Evolutionary conservation across 208 protist species (phyloP).

Genomic region (Trypanosoma boissoni): DNA sequence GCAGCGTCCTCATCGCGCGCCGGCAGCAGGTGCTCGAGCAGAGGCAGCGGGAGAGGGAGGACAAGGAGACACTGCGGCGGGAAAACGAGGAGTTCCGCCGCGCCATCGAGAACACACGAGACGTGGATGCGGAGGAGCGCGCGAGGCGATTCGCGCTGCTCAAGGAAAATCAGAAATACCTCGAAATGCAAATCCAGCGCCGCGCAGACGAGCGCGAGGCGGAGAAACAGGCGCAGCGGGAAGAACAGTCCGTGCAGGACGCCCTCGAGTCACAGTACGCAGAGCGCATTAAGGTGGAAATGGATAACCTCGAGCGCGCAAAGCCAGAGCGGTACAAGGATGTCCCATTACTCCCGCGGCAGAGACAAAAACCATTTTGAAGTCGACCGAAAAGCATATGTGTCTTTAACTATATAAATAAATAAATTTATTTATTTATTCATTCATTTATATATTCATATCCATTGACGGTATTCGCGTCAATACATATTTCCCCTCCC

Average conservation of each 20-base stretch:
- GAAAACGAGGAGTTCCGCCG: conserved; percentile 57
- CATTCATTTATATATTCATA: too few species aligned
- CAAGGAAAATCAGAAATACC: conserved; percentile 68
- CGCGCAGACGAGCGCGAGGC: conserved; percentile 40
- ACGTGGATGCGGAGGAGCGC: conserved; percentile 37
- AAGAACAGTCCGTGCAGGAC: conserved; percentile 59
- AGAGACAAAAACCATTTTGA: conserved; percentile 38
- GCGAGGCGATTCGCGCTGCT: conserved; percentile 36
- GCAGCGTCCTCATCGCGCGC: conserved; percentile 69
- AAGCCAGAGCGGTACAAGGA: conserved; percentile 70
- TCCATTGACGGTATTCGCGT: too few species aligned
- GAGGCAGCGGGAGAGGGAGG: conserved; percentile 39
- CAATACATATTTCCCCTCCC: too few species aligned
- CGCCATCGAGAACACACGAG: conserved; percentile 29
- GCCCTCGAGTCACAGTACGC: conserved; percentile 47
- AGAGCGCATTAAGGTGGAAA: conserved; percentile 64
- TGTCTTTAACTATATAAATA: not conserved
- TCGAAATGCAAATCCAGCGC: conserved; percentile 62
- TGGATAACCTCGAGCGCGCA: conserved; percentile 73
- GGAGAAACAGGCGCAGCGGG: conserved; percentile 30
- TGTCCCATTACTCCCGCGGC: conserved; percentile 61
- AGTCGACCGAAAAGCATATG: not conserved
- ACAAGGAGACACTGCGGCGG: conserved; percentile 27
- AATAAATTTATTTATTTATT: conserved; percentile 2
- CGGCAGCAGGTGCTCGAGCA: conserved; percentile 80